phyloP scores from a whole-genome alignment of 306 rosid species.

The Ceratonia siliqua region DNA sequence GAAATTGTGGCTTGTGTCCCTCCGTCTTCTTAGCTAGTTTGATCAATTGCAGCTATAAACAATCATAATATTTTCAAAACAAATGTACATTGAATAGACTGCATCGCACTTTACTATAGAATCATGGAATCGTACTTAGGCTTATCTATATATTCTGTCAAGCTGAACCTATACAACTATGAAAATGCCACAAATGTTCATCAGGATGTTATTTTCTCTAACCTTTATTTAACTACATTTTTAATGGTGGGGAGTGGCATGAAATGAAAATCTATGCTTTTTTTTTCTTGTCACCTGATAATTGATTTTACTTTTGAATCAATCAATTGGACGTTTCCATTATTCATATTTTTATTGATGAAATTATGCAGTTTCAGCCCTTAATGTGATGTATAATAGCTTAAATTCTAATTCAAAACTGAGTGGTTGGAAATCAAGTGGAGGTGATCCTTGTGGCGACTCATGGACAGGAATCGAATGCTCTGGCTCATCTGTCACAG shows the following conservation, averaged over 20 bases:
- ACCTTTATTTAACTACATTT: too few species aligned
- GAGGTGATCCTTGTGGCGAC: slow-evolving; percentile 93
- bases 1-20: not conserved
- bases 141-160: too few species aligned
- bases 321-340: not conserved
- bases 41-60: not conserved
- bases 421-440: slow-evolving; percentile 66
- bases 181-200: too few species aligned
- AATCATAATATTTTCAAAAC: not conserved
- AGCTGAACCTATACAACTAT: too few species aligned
- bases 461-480: slow-evolving; percentile 84
- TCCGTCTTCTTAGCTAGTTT: not conserved
- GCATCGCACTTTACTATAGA: not conserved
- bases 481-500: slow-evolving; percentile 78
- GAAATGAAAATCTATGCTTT: not conserved
- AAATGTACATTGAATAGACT: not conserved
- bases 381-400: slow-evolving; percentile 74
- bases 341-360: not conserved
- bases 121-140: too few species aligned
- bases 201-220: too few species aligned
- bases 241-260: not conserved
- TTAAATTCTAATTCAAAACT: slow-evolving; percentile 66
- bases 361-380: slow-evolving; percentile 67
- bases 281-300: not conserved
- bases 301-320: not conserved